Conservation (phyloP, 768 basidiomycete genomes). For the Gyrodon lividus region DNA sequence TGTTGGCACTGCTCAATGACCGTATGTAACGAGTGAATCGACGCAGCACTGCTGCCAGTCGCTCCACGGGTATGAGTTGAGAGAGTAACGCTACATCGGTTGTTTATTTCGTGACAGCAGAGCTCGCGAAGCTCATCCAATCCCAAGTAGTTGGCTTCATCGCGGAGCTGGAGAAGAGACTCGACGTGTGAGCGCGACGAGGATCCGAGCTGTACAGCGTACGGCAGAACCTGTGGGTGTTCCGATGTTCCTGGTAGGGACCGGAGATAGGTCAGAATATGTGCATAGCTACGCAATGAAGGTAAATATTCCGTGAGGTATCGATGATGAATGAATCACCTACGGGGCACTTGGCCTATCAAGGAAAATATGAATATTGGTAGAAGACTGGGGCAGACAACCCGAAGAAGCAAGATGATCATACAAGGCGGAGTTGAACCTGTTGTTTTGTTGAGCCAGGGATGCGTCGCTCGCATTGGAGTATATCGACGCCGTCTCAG, state of each 20-base stretch:
- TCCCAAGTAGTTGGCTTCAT: conserved; percentile 76
- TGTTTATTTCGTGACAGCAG: conserved; percentile 65
- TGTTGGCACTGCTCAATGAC: conserved; percentile 55
- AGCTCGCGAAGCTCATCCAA: conserved; percentile 63
- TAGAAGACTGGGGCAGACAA: conserved; percentile 43
- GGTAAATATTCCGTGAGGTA: background rate
- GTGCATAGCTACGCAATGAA: conserved; percentile 51
- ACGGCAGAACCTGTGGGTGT: conserved; percentile 55
- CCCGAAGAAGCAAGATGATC: conserved; percentile 65
- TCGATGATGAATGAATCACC: conserved; percentile 31
- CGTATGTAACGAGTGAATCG: conserved; percentile 59
- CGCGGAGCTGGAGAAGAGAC: conserved; percentile 68
- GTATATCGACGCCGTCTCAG: conserved; percentile 54
- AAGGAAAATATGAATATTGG: conserved; percentile 67
- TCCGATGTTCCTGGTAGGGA: conserved; percentile 47
- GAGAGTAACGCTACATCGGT: conserved; percentile 42
- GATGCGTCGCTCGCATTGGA: conserved; percentile 46
- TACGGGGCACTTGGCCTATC: conserved; percentile 80
- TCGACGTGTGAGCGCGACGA: conserved; percentile 54
- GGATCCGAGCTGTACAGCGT: conserved; percentile 50
- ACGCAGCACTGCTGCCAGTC: conserved; percentile 44
- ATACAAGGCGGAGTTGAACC: conserved; percentile 53
- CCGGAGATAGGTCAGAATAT: conserved; percentile 73
- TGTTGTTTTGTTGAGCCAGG: conserved; percentile 16
- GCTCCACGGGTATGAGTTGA: conserved; percentile 39